Evolutionary conservation across 2,329 filamentous ascomycete species (phyloP), one percentile per base, ranked within the genome.

Genomic region (Pseudogymnoascus sp.): DNA sequence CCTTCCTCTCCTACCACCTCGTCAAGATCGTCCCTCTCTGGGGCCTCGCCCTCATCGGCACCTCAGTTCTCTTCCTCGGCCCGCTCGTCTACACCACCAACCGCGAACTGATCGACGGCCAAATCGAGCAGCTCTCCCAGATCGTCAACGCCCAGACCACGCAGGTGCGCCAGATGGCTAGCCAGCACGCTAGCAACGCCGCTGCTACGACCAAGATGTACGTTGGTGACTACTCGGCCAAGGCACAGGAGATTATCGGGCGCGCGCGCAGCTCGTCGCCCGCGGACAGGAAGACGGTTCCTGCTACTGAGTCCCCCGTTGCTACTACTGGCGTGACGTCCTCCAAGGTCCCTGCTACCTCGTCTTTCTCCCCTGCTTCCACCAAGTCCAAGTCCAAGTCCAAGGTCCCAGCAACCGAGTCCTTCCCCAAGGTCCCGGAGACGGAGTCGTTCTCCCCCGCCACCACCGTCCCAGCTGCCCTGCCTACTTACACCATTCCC

Each of bases 21-120:
- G 82, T 87, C 75, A 89, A 89, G 79, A 78, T 89, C 65, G 82
- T 89, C 59, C 87, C 87, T 37, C 83, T 87, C 78, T 89, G 87
- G 87, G 86, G 84, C 37, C 82, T 89, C 67, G 78, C 84, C 56
- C 75, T 89, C 67, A 78, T 89, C 69, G 78, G 76, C 66, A 84
- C 84, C 64, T 84, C 84, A 11, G 73, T 84, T 60, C 71, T 82
- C 64, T 89, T 89, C 78, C 78, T 87, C 64, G 79, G 78, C 11
- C 87, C 87, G 31, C 79, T 89, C 61, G 70, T 88, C 72, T 89
- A 89, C 77, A 81, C 80, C 69, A 80, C 80, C 70, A 89, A 89
- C 81, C 80, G 88, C 78, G 86, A 89, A 76, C 75, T 89, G 64
- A 89, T 89, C 69, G 87, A 89, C 71, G 74, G 79, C 67, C 82